Conservation (phyloP, 345 rosid genomes). For the Eucalyptus sp. region DNA sequence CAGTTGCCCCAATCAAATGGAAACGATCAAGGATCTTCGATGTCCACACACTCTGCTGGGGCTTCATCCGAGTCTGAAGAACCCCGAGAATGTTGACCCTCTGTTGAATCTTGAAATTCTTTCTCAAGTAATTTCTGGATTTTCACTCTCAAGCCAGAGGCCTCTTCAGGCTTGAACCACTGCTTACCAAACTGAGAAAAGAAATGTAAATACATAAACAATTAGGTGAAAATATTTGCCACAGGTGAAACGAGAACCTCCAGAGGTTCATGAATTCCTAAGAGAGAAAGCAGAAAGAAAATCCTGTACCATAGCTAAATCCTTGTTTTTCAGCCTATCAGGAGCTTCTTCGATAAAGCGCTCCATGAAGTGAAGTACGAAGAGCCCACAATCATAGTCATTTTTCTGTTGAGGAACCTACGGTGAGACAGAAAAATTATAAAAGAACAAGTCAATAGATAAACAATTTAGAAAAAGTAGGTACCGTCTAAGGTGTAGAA, state of each 20-base stretch:
- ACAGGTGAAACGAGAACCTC: neutral
- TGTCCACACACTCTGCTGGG: neutral
- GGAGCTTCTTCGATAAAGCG: slow-evolving; percentile 83
- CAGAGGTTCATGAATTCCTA: neutral
- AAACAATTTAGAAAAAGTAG: neutral
- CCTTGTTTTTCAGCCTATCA: slow-evolving; percentile 65
- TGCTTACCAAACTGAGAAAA: slow-evolving; percentile 58
- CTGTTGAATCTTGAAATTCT: slow-evolving; percentile 26
- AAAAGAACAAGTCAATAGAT: neutral
- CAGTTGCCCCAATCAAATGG: neutral
- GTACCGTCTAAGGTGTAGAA: neutral
- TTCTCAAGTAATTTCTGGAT: slow-evolving; percentile 38
- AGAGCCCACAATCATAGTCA: slow-evolving; percentile 89
- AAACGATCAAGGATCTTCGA: neutral
- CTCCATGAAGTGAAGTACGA: slow-evolving; percentile 80
- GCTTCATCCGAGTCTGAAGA: neutral
- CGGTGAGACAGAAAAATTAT: neutral
- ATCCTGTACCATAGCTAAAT: slow-evolving; percentile 53
- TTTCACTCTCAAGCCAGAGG: slow-evolving; percentile 66
- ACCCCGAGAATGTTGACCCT: neutral
- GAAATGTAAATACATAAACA: neutral
- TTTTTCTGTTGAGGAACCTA: slow-evolving; percentile 97
- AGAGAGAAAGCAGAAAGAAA: neutral
- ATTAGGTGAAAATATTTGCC: neutral
- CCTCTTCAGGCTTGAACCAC: slow-evolving; percentile 88